These are phyloP conservation scores for Pachyrhizus erosus DNA, from an alignment of 306 rosid species.

Conservation along the genomic window DNA sequence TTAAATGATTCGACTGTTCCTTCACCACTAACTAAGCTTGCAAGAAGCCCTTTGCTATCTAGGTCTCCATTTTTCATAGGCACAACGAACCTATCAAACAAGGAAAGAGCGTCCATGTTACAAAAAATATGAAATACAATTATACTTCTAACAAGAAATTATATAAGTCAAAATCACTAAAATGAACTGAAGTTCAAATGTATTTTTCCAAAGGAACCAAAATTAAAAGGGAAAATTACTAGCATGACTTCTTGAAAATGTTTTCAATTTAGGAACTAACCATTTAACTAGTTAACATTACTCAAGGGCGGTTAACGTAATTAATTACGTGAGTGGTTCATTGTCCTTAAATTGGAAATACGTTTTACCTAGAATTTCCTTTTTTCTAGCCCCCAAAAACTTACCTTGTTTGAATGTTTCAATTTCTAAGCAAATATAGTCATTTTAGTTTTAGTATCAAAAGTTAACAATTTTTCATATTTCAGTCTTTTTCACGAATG, in stretches of 20 bases:
- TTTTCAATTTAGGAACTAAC: constrained; percentile 22
- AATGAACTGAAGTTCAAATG: constrained; percentile 24
- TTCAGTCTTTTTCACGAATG: constrained; percentile 7
- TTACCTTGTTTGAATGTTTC: background rate
- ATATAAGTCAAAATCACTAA: constrained; percentile 4
- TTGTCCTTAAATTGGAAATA: background rate
- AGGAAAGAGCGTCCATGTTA: constrained; percentile 19
- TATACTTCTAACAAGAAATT: constrained; percentile 15
- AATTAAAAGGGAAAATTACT: background rate
- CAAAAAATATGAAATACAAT: background rate
- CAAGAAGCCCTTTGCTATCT: constrained; percentile 82
- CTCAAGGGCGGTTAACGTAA: constrained; percentile 6
- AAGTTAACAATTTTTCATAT: background rate
- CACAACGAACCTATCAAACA: constrained; percentile 71
- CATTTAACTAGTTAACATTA: constrained; percentile 8
- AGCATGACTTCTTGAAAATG: constrained; percentile 8
- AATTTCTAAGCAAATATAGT: background rate
- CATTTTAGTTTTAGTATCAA: background rate
- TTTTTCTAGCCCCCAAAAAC: background rate
- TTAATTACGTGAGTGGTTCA: constrained; percentile 19
- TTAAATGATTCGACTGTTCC: constrained; percentile 88
- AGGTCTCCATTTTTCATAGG: constrained; percentile 91
- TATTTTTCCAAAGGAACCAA: constrained; percentile 32
- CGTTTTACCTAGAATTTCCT: background rate
- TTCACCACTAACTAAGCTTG: constrained; percentile 67